These are phyloP conservation scores for Paxillus rubicundulus DNA, from an alignment of 768 basidiomycete genomes.

Conservation along the genomic window DNA sequence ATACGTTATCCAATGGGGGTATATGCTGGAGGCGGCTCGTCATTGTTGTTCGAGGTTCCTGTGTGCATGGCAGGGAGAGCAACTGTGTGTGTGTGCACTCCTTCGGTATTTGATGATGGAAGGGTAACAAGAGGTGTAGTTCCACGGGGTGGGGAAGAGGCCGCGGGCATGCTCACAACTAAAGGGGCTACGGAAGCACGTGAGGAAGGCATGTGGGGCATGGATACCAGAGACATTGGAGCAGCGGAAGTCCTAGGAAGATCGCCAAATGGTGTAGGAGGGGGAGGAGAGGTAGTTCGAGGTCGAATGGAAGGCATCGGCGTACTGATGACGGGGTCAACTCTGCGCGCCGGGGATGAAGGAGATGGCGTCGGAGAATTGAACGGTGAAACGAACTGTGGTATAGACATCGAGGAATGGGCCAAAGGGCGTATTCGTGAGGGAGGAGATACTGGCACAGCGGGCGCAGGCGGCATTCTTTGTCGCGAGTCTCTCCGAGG, in stretches of 20 bases:
- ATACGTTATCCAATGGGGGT: slow-evolving; percentile 15
- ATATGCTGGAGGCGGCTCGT: slow-evolving; percentile 28
- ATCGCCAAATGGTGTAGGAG: background rate
- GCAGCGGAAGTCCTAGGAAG: background rate
- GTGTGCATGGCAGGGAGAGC: slow-evolving; percentile 11
- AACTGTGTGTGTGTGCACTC: slow-evolving; percentile 3
- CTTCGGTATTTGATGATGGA: background rate
- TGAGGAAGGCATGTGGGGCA: background rate
- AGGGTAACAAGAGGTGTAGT: background rate
- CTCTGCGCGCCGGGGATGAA: slow-evolving; percentile 2
- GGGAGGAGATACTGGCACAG: background rate
- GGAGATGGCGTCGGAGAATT: background rate
- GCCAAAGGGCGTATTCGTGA: background rate
- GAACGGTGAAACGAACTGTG: slow-evolving; percentile 1
- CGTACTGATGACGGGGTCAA: background rate
- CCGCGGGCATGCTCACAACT: too few relatives aligned
- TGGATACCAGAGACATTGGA: background rate
- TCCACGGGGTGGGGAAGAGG: background rate
- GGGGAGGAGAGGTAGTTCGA: background rate
- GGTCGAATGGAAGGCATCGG: background rate
- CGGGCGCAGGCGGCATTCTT: background rate
- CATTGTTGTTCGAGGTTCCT: slow-evolving; percentile 3
- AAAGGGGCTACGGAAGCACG: background rate
- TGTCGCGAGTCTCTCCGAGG: background rate
- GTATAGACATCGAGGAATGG: background rate